Percentiles rank a stretch among this genome's conserved stretches.
phyloP scores from a whole-genome alignment of 371 early-diverging fungal genomes.

The Entomophthora muscae region DNA sequence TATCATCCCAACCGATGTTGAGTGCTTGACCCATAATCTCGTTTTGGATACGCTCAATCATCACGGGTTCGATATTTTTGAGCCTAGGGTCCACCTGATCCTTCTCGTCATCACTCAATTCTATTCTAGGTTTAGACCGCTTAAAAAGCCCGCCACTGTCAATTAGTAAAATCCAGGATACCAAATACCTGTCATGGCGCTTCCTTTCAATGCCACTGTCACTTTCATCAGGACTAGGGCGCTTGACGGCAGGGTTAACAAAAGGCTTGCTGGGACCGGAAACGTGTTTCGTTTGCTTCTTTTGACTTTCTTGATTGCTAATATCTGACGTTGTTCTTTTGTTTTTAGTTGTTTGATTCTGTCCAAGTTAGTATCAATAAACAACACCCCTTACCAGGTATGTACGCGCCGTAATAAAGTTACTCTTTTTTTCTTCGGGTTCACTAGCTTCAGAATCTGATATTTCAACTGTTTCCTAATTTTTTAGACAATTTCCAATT shows the following conservation, averaged over 20 bases:
- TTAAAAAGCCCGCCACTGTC: neutral
- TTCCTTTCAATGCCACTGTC: neutral
- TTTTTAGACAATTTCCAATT: neutral
- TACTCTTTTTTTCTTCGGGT: neutral
- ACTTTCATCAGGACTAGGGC: neutral
- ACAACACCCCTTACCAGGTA: neutral
- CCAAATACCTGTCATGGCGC: neutral
- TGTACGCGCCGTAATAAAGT: neutral
- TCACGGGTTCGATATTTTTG: constrained; percentile 52
- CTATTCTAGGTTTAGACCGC: neutral
- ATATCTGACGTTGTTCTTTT: neutral
- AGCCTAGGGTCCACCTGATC: constrained; percentile 38
- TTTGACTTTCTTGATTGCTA: neutral
- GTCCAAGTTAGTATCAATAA: neutral
- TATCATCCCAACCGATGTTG: constrained; percentile 57
- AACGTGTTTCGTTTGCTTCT: neutral
- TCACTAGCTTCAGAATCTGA: neutral
- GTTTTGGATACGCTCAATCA: constrained; percentile 69
- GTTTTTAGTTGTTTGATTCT: neutral
- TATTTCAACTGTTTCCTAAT: neutral
- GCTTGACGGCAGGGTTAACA: neutral
- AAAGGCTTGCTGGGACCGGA: neutral
- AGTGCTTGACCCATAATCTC: constrained; percentile 27
- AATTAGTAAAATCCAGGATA: neutral
- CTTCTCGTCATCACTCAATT: constrained; percentile 3